Evolutionary conservation across 495 filamentous ascomycete genomes (phyloP).

Genomic region (Penicillium macrosclerotiorum): DNA sequence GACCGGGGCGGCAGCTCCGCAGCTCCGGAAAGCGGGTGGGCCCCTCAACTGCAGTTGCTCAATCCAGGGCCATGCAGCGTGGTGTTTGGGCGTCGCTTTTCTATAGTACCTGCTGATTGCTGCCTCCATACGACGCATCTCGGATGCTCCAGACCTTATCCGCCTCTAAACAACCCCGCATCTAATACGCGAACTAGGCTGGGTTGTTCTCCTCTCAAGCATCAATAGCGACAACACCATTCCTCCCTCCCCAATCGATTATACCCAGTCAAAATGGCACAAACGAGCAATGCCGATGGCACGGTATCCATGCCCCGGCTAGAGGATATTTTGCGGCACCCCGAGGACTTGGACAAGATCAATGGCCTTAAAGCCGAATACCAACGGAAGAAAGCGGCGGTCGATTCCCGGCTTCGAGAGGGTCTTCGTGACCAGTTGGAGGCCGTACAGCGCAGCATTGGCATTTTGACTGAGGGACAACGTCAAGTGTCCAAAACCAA

Average conservation of each 20-base stretch:
- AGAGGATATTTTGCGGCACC: conserved; percentile 59
- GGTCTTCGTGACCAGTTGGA: conserved; percentile 88
- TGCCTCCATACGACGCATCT: no score
- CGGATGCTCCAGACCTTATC: no score
- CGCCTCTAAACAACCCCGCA: no score
- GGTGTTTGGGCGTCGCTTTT: conserved; percentile 5
- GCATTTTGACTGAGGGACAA: conserved; percentile 79
- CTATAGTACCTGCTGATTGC: no score
- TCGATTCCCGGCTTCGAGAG: conserved; percentile 84
- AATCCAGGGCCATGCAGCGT: conserved; percentile 1
- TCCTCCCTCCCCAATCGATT: conserved; percentile 1
- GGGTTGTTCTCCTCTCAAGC: not conserved
- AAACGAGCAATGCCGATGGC: conserved; percentile 33
- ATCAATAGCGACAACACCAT: conserved; percentile 1
- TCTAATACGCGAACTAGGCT: conserved; percentile 9
- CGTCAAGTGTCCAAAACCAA: conserved; percentile 83
- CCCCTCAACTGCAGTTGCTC: conserved; percentile 4
- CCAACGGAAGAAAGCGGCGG: conserved; percentile 84
- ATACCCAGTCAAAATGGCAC: conserved; percentile 34
- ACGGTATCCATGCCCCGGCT: conserved; percentile 47
- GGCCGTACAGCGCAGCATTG: conserved; percentile 89
- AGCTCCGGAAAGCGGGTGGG: conserved; percentile 12
- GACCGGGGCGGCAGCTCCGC: conserved; percentile 17
- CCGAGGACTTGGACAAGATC: conserved; percentile 94
- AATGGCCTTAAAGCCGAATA: conserved; percentile 86